These are phyloP conservation scores for Bathelium albidoporum DNA, from an alignment of 495 filamentous ascomycete species.

Conservation along the genomic window DNA sequence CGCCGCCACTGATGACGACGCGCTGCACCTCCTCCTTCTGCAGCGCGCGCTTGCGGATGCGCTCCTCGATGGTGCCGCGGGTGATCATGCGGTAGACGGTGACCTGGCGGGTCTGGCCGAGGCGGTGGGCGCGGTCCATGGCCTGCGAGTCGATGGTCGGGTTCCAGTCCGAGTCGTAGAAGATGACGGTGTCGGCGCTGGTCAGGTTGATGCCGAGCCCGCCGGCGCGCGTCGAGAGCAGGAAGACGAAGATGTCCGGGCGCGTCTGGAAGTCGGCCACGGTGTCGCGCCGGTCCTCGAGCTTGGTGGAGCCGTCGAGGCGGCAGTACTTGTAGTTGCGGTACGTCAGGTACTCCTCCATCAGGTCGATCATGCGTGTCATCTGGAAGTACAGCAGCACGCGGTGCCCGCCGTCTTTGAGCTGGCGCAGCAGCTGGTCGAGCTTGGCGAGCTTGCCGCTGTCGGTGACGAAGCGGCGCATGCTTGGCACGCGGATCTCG, in stretches of 20 bases:
- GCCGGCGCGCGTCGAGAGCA: constrained; percentile 90
- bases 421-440: constrained; percentile 71
- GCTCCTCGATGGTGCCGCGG: constrained; percentile 93
- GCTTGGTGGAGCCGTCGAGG: constrained; percentile 93
- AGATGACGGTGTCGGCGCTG: constrained; percentile 87
- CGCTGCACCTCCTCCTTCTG: constrained; percentile 99
- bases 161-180: constrained; percentile 99
- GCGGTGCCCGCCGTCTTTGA: constrained; percentile 88
- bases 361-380: constrained; percentile 99
- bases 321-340: constrained; percentile 98
- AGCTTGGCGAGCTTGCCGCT: constrained; percentile 92
- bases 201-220: constrained; percentile 97
- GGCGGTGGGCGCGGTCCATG: constrained; percentile 97
- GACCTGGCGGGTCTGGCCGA: constrained; percentile 92
- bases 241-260: constrained; percentile 90
- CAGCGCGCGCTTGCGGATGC: constrained; percentile 90
- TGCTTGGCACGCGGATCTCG: constrained; percentile 88
- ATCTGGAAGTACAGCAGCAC: constrained; percentile 99
- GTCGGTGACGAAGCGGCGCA: constrained; percentile 96
- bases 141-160: constrained; percentile 97
- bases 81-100: constrained; percentile 97
- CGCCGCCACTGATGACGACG: constrained; percentile 87
- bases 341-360: constrained; percentile 98
- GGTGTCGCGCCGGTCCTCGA: constrained; percentile 93
- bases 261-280: constrained; percentile 92